These are phyloP conservation scores for Plantago rigida DNA, from an alignment of 305 asterid species.

Conservation along the genomic window DNA sequence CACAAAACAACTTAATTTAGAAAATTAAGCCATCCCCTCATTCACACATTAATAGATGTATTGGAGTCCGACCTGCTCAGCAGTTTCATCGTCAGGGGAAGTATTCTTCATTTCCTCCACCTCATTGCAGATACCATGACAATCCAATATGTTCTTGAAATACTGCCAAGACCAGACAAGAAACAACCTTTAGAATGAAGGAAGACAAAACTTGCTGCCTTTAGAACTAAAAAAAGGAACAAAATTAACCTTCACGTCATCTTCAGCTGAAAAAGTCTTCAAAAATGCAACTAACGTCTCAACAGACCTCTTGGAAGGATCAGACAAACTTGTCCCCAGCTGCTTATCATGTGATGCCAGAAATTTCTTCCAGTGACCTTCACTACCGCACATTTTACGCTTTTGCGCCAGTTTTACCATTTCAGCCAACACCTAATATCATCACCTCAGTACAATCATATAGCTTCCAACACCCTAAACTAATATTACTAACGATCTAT, in stretches of 20 bases:
- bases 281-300: constrained; percentile 57
- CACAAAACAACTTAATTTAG: constrained; percentile 24
- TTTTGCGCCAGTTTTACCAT: constrained; percentile 80
- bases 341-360: constrained; percentile 54
- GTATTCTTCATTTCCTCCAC: constrained; percentile 42
- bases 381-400: constrained; percentile 58
- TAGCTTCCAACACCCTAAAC: background rate
- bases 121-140: constrained; percentile 48
- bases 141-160: constrained; percentile 48
- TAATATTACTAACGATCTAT: background rate
- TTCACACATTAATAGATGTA: too few species aligned
- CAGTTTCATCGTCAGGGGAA: constrained; percentile 49
- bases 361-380: constrained; percentile 84
- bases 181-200: background rate
- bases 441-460: constrained; percentile 8
- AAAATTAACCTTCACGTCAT: constrained; percentile 51
- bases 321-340: constrained; percentile 68
- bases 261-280: constrained; percentile 42
- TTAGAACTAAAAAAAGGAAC: background rate
- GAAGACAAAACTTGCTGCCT: background rate
- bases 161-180: constrained; percentile 38
- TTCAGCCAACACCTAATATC: constrained; percentile 56
- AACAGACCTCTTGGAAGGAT: constrained; percentile 62
- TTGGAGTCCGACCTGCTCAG: constrained; percentile 53
- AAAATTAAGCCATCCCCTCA: background rate